Conservation (phyloP, 768 basidiomycete genomes). For the Psilocybe subaeruginosa region DNA sequence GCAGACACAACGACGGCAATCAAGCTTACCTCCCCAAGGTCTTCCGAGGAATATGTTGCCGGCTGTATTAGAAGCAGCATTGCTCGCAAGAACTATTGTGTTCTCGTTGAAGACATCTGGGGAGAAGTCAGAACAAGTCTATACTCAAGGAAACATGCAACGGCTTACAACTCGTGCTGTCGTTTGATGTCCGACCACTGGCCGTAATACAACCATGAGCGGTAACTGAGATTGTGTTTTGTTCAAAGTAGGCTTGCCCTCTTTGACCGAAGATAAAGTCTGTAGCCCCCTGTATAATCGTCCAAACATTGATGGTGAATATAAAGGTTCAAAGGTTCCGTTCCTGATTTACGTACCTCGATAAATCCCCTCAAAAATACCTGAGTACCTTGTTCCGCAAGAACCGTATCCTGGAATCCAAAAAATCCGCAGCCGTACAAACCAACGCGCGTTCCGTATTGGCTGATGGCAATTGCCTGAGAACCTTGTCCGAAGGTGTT, state of each 20-base stretch:
- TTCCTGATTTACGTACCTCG: constrained; percentile 31
- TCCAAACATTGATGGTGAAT: neutral
- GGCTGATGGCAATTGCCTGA: constrained; percentile 54
- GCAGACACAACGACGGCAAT: neutral
- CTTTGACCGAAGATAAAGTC: constrained; percentile 55
- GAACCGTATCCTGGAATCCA: constrained; percentile 52
- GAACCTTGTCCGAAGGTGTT: constrained; percentile 47
- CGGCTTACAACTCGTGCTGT: constrained; percentile 46
- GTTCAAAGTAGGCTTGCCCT: constrained; percentile 49
- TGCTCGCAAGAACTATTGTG: constrained; percentile 42
- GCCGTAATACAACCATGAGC: constrained; percentile 51
- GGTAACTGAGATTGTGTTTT: constrained; percentile 49
- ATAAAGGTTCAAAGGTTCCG: neutral
- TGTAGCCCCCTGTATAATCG: constrained; percentile 39
- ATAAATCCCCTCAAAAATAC: constrained; percentile 52
- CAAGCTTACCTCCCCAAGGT: constrained; percentile 46
- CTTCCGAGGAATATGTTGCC: constrained; percentile 46
- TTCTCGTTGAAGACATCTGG: constrained; percentile 48
- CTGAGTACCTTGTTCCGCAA: constrained; percentile 49
- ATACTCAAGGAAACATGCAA: neutral
- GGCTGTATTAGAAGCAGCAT: constrained; percentile 37
- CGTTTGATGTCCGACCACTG: constrained; percentile 46
- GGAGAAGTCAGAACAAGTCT: neutral
- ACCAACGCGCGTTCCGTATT: constrained; percentile 48
- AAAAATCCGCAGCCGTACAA: constrained; percentile 49